Percentiles rank a stretch among this genome's conserved stretches.
Conservation (phyloP, 768 basidiomycete genomes). For the Xerocomus brunneocitrinus region DNA sequence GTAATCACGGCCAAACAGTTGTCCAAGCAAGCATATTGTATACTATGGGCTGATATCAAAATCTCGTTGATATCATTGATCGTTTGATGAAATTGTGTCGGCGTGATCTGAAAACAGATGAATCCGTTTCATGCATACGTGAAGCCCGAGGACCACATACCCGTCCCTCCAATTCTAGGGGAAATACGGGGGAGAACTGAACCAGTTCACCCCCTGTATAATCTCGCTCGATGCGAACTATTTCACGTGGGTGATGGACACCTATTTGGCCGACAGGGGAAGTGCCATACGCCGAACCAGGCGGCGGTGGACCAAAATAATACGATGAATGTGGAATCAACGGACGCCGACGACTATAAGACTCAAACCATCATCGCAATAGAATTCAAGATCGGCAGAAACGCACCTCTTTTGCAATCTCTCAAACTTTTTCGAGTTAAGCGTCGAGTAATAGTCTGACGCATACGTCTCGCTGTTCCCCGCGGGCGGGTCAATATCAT, state of each 20-base stretch:
- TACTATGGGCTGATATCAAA: constrained; percentile 82
- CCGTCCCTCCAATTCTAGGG: constrained; percentile 88
- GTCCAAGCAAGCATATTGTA: constrained; percentile 66
- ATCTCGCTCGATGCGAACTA: constrained; percentile 89
- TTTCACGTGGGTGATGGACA: constrained; percentile 84
- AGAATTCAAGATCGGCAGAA: not conserved
- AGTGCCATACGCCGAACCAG: constrained; percentile 78
- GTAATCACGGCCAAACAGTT: constrained; percentile 76
- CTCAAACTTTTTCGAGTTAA: constrained; percentile 40
- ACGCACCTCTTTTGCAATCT: constrained; percentile 41
- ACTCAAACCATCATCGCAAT: constrained; percentile 13
- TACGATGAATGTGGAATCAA: constrained; percentile 76
- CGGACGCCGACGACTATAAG: constrained; percentile 34
- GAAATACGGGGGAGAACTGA: constrained; percentile 87
- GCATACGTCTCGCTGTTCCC: constrained; percentile 31
- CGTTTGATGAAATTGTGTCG: constrained; percentile 84
- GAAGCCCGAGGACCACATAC: constrained; percentile 43
- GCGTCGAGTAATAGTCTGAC: constrained; percentile 41
- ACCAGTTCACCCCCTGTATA: constrained; percentile 86
- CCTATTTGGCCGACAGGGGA: constrained; percentile 82
- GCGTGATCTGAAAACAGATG: constrained; percentile 61
- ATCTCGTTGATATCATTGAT: constrained; percentile 88
- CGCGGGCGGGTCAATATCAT: constrained; percentile 47
- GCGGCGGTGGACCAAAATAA: constrained; percentile 75
- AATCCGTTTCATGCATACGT: not conserved